Conservation (phyloP, 768 basidiomycete species). For the Paxillus involutus region DNA sequence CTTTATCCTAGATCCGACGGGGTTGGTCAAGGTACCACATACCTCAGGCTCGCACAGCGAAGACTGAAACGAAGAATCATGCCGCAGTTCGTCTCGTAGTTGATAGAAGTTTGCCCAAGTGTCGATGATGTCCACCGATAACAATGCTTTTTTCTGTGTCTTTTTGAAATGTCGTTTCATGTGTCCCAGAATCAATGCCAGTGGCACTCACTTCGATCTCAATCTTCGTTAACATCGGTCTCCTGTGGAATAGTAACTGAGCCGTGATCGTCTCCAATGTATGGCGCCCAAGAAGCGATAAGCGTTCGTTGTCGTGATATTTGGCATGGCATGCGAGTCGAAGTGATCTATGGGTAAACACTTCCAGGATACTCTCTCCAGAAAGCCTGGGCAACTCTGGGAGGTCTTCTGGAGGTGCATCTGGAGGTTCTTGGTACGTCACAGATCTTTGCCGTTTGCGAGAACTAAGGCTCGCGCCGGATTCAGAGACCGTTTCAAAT, state of each 20-base stretch:
- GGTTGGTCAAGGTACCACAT: constrained; percentile 20
- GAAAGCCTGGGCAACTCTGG: constrained; percentile 51
- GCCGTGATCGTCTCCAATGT: constrained; percentile 50
- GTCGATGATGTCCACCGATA: constrained; percentile 34
- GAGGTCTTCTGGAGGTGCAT: constrained; percentile 22
- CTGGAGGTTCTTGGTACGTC: constrained; percentile 18
- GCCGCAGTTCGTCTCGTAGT: constrained; percentile 34
- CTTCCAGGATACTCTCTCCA: constrained; percentile 59
- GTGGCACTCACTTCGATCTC: constrained; percentile 52
- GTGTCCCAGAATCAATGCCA: constrained; percentile 11
- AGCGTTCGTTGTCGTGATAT: constrained; percentile 58
- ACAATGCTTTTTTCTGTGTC: constrained; percentile 23
- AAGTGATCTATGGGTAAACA: constrained; percentile 70
- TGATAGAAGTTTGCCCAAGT: constrained; percentile 39
- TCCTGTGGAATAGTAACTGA: constrained; percentile 45
- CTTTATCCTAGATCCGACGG: constrained; percentile 11
- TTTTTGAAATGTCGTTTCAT: constrained; percentile 26
- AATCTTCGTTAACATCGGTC: constrained; percentile 47
- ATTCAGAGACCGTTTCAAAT: constrained; percentile 25
- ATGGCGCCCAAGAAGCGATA: constrained; percentile 49
- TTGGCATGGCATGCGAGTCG: constrained; percentile 40
- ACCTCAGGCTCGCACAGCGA: constrained; percentile 37
- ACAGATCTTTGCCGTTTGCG: constrained; percentile 40
- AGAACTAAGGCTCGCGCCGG: constrained; percentile 21
- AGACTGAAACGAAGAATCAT: constrained; percentile 28